Evolutionary conservation across 2,329 filamentous ascomycete genomes (phyloP).

Genomic region (Pezicula neosporulosa): DNA sequence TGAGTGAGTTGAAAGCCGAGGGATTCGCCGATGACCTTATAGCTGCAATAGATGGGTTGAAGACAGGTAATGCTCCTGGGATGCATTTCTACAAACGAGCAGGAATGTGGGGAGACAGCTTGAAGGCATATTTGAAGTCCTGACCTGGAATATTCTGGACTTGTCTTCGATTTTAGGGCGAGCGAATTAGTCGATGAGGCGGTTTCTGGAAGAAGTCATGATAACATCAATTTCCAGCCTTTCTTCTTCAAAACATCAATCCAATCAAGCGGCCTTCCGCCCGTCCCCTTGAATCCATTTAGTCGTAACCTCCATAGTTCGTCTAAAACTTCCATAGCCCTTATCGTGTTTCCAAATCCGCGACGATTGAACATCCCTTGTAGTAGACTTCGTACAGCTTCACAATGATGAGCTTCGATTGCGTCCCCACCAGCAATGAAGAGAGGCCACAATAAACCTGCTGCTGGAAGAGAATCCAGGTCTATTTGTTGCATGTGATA

Average conservation of each 20-base stretch:
- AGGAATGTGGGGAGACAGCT: constrained; percentile 24
- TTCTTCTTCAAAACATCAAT: constrained; percentile 1
- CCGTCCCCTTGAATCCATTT: background rate
- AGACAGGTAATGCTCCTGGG: constrained; percentile 49
- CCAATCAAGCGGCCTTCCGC: constrained; percentile 1
- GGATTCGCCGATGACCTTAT: constrained; percentile 50
- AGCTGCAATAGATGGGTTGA: constrained; percentile 56
- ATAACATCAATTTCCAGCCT: constrained; percentile 2
- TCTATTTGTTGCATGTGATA: background rate
- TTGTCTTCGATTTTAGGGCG: background rate
- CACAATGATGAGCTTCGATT: background rate
- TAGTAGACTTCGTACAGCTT: constrained; percentile 2
- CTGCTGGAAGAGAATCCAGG: constrained; percentile 3
- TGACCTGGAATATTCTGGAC: background rate
- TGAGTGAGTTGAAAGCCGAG: constrained; percentile 52
- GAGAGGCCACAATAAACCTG: constrained; percentile 4
- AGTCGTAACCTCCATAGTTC: constrained; percentile 6
- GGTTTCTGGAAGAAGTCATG: background rate
- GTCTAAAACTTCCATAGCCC: constrained; percentile 5
- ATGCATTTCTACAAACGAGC: constrained; percentile 56
- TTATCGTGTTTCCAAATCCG: constrained; percentile 3
- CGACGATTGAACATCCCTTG: constrained; percentile 1
- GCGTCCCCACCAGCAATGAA: constrained; percentile 11
- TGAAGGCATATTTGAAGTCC: constrained; percentile 22
- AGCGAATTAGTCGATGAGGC: background rate